Base-by-base conservation (phyloP, 2,329 filamentous ascomycete species). In the Allantophomopsis lycopodina region DNA sequence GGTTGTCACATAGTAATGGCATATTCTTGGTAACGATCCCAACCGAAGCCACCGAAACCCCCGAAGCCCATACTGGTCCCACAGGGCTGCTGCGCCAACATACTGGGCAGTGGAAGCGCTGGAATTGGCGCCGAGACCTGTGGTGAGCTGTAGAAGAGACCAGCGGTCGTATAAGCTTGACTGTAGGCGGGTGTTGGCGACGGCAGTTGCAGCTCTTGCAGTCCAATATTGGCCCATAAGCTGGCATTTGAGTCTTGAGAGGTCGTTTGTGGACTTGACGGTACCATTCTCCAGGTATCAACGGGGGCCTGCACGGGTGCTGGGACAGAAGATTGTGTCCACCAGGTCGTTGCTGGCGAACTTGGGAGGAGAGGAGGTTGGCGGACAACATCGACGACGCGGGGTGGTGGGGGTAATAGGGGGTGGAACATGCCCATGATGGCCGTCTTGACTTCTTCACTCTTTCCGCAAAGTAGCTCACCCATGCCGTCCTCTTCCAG, bases 401-500 rank as follows among this genome's bases (percentile, higher is more conserved):
- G 81, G 39, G 88, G 89, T 50, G 87, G 87, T 43, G 85, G 79
- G 38, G 83, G 88, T 44, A 93, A 75, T 48, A 96, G 71, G 42
- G 93, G 78, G 60, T 88, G 78, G 46, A 95, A 87, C 55, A 96
- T 71, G 52, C 72, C 76, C 68, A 83, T 73, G 63, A 98, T 81
- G 58, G 75, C 79, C 55, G 69, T 77, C 74, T 94, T 94, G 62
- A 95, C 89, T 51, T 95, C 87, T 50, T 94, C 87, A 56, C 85
- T 87, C 65, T 85, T 84, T 49, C 88, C 88, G 55, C 83, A 82
- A 44, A 96, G 76, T 49, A 98, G 71, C 66, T 98, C 91, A 46
- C 91, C 91, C 36, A 83, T 84, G 45, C 91, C 91, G 54, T 95
- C 89, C 65, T 96, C 91, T 67, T 98, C 91, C 48, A 96, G 71